These are phyloP conservation scores for Hyaloscypha variabilis DNA, from an alignment of 495 filamentous ascomycete genomes.

Conservation along the genomic window DNA sequence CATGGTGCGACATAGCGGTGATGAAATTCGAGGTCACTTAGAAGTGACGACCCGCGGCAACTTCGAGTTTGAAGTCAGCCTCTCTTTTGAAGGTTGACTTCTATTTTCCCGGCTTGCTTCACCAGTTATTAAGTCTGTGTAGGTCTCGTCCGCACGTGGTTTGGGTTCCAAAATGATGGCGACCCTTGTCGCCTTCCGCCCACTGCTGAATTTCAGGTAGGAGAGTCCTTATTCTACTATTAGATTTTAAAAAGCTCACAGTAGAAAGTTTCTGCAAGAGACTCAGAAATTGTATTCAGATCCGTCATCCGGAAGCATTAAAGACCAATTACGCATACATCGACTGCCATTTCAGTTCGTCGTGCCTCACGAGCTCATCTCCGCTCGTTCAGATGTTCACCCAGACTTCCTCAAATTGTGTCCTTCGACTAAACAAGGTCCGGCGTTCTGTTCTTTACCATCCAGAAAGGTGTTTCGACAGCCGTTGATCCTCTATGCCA, in stretches of 20 bases:
- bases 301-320: not conserved
- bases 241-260: constrained; percentile 4
- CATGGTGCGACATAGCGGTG: constrained; percentile 9
- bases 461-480: not conserved
- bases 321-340: not conserved
- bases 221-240: not conserved
- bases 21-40: constrained; percentile 13
- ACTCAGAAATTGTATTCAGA: constrained; percentile 5
- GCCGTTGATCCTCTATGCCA: constrained; percentile 7
- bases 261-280: constrained; percentile 13
- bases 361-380: constrained; percentile 12
- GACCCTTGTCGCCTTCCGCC: constrained; percentile 12
- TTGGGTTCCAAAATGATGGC: constrained; percentile 4
- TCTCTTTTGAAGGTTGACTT: constrained; percentile 15
- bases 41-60: constrained; percentile 7
- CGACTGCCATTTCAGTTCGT: constrained; percentile 14
- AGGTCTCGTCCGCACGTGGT: constrained; percentile 13
- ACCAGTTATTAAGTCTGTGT: not conserved
- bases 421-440: constrained; percentile 5
- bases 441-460: not conserved
- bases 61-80: constrained; percentile 5
- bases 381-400: constrained; percentile 13
- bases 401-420: constrained; percentile 20
- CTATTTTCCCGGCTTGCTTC: not conserved
- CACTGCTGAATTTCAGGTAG: constrained; percentile 4